Evolutionary conservation across 2,329 filamentous ascomycete genomes (phyloP).

Genomic region (Metarhizium anisopliae): DNA sequence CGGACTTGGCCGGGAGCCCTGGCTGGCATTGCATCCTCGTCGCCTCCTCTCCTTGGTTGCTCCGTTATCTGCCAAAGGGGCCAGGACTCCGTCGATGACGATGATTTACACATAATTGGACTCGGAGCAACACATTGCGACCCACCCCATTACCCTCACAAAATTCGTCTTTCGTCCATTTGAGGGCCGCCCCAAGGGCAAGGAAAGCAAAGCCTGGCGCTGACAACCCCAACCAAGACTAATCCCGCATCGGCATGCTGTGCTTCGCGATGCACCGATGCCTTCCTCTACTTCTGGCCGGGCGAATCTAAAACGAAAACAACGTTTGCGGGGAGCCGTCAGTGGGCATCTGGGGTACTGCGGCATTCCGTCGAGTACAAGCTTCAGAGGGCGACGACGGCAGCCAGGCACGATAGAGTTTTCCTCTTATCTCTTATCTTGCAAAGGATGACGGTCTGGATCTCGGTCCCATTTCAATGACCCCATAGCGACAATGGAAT

Average conservation of each 20-base stretch:
- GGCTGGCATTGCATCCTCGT: not conserved
- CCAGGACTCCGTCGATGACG: not conserved
- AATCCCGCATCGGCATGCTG: not conserved
- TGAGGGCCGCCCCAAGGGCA: not conserved
- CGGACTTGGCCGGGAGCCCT: not conserved
- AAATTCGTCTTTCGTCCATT: constrained; percentile 1
- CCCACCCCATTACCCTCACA: constrained; percentile 4
- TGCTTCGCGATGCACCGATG: not conserved
- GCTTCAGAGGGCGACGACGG: not conserved
- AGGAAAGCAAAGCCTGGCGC: not conserved
- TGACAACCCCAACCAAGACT: not conserved
- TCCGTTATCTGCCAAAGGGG: not conserved
- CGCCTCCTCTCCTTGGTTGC: not conserved
- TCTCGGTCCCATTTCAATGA: not conserved
- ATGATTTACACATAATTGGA: not conserved
- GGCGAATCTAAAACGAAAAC: not conserved
- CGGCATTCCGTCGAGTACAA: not conserved
- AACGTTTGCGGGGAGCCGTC: constrained; percentile 7
- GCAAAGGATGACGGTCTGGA: not conserved
- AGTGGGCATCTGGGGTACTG: constrained; percentile 4
- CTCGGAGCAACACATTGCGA: not conserved
- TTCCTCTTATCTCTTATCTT: not conserved
- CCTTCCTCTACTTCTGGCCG: not conserved
- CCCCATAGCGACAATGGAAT: not conserved
- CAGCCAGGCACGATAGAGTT: not conserved